A percentile compares a stretch with the other conserved stretches of the same genome.
These are phyloP conservation scores for Pythium vanterpoolii DNA, from an alignment of 352 stramenopile species.

Conservation along the genomic window DNA sequence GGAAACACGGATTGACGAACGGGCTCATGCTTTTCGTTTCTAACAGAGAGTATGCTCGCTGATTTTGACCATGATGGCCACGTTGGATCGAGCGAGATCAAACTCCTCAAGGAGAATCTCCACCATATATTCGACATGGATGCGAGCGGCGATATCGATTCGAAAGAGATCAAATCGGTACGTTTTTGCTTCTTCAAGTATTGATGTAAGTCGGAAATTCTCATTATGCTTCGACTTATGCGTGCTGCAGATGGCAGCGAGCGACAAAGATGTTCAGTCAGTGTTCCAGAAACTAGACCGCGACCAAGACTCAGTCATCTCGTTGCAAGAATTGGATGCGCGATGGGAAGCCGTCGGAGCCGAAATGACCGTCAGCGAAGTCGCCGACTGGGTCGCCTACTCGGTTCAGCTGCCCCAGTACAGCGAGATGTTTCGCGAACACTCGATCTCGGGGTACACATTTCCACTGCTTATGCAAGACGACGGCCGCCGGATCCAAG, in stretches of 20 bases:
- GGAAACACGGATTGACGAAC: too few species aligned
- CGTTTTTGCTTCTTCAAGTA: conserved; percentile 2
- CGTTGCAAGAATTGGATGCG: conserved; percentile 76
- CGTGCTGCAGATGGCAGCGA: conserved; percentile 37
- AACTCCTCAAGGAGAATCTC: conserved; percentile 79
- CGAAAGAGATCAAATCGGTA: conserved; percentile 63
- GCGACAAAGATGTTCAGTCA: conserved; percentile 60
- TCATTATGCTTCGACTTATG: not conserved
- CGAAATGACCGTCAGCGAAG: conserved; percentile 85
- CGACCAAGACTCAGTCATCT: conserved; percentile 79
- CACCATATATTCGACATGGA: conserved; percentile 78
- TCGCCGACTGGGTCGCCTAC: conserved; percentile 80
- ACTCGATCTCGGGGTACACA: conserved; percentile 85
- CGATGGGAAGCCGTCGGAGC: conserved; percentile 73
- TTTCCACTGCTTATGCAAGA: conserved; percentile 86
- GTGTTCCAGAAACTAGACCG: conserved; percentile 77
- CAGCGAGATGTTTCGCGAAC: conserved; percentile 61
- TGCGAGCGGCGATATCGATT: conserved; percentile 70
- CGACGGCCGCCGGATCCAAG: conserved; percentile 59
- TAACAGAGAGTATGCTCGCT: conserved; percentile 63
- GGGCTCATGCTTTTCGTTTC: not conserved
- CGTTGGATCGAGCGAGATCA: conserved; percentile 72
- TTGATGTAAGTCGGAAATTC: not conserved
- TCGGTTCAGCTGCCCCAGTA: conserved; percentile 83
- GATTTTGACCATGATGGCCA: conserved; percentile 78